Percentiles rank a stretch among this genome's conserved stretches.
Conservation (phyloP, 2,329 filamentous ascomycete genomes). For the Trichoderma koningii region DNA sequence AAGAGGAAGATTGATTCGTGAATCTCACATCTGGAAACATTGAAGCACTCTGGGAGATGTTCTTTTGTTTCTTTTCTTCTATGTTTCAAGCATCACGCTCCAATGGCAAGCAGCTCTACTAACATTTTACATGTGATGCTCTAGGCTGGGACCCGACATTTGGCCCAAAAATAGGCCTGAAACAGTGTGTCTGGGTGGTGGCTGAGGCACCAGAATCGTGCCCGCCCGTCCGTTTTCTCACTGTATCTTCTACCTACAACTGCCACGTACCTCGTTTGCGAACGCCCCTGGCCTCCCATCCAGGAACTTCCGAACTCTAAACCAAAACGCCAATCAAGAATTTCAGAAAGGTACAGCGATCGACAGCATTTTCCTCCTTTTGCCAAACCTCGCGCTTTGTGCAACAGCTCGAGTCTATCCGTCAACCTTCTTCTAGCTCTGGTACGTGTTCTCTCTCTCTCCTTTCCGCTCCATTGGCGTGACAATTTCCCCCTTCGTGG, state of each 20-base stretch:
- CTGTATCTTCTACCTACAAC: background rate
- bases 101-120: no score
- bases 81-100: no score
- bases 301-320: conserved; percentile 22
- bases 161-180: background rate
- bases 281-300: background rate
- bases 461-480: no score
- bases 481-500: background rate
- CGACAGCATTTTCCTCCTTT: conserved; percentile 13
- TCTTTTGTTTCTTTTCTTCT: no score
- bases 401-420: background rate
- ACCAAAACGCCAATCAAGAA: background rate
- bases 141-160: no score
- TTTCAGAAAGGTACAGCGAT: background rate
- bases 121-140: conserved; percentile 7
- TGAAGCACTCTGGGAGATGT: no score
- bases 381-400: background rate
- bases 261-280: background rate
- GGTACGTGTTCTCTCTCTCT: background rate
- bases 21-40: no score
- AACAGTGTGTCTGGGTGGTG: background rate
- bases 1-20: no score
- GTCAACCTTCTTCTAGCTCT: background rate
- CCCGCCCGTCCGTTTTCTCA: background rate
- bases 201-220: conserved; percentile 6